phyloP scores from a whole-genome alignment of 192 early-diverging fungal species.

The Coemansia sp. region DNA sequence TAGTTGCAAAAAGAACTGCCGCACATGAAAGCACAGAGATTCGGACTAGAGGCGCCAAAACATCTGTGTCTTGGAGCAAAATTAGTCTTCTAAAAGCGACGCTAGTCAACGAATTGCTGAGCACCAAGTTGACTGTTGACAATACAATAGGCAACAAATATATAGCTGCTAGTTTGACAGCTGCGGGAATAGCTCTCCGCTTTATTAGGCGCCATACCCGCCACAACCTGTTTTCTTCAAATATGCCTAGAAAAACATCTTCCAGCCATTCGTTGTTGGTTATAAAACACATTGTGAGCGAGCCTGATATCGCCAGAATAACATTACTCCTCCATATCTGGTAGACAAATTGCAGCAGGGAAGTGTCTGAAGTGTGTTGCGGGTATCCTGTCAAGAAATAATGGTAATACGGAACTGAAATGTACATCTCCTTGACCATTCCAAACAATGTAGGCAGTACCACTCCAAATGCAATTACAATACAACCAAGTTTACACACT shows the following conservation, averaged over 20 bases:
- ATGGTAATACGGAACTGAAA: conserved; percentile 2
- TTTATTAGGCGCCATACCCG: neutral
- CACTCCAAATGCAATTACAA: neutral
- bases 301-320: neutral
- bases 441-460: neutral
- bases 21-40: neutral
- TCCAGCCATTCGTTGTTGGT: neutral
- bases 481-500: neutral
- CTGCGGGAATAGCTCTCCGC: neutral
- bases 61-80: neutral
- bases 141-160: neutral
- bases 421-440: conserved; percentile 1
- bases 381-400: neutral
- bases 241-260: neutral
- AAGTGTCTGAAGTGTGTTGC: neutral
- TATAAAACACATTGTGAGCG: neutral
- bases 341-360: neutral
- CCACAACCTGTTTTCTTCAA: neutral
- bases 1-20: neutral
- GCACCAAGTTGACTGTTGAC: neutral
- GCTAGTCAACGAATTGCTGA: neutral
- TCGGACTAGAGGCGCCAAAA: neutral
- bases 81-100: neutral
- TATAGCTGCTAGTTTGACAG: neutral
- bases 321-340: neutral